phyloP scores from a whole-genome alignment of 768 basidiomycete genomes.

The Naganishia vaughanmartiniae region DNA sequence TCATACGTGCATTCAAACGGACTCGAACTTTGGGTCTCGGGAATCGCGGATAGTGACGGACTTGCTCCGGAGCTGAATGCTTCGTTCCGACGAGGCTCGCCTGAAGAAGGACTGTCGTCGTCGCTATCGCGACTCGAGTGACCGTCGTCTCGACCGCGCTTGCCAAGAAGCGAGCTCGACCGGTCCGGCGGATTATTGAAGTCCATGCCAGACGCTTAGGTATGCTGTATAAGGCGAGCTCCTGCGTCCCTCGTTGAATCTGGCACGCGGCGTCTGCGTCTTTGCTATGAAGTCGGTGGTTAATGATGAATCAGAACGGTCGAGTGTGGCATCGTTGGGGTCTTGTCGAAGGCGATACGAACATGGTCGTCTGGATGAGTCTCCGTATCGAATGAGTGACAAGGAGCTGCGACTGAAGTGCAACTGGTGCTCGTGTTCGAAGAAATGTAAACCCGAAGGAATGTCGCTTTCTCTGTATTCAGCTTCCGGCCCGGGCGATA shows the following conservation, averaged over 20 bases:
- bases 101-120: neutral
- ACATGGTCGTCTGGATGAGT: neutral
- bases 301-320: neutral
- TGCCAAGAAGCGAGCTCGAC: constrained; percentile 6
- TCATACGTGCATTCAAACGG: constrained; percentile 13
- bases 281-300: neutral
- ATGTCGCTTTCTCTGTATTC: no score
- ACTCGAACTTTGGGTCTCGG: neutral
- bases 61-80: neutral
- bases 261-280: neutral
- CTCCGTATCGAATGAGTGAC: neutral
- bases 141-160: neutral
- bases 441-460: no score
- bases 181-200: neutral
- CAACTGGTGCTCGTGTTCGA: no score
- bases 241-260: no score
- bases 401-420: no score
- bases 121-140: neutral
- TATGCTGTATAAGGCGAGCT: neutral
- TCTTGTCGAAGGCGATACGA: neutral
- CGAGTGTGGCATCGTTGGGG: neutral
- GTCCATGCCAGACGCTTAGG: neutral
- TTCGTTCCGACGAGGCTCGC: neutral
- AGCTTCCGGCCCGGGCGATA: no score
- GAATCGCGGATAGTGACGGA: neutral